Evolutionary conservation across 1,139 yeast species (phyloP).

Genomic region (Wickerhamiella pararugosa): DNA sequence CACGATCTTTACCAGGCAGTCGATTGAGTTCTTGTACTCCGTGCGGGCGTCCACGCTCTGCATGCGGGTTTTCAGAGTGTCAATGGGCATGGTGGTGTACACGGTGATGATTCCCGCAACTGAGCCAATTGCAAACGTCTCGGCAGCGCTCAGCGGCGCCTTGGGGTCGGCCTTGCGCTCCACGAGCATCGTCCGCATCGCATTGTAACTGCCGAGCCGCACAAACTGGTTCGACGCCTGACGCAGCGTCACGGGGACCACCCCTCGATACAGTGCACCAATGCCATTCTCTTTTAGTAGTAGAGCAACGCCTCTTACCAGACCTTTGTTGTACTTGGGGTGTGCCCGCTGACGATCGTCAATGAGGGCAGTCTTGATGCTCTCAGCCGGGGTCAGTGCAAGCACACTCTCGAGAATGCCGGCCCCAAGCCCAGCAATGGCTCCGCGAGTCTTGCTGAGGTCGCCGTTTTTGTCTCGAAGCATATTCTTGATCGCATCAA

Average conservation of each 20-base stretch:
- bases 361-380: constrained; percentile 86
- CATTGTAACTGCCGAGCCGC: constrained; percentile 81
- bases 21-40: constrained; percentile 54
- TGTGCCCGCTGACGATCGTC: constrained; percentile 70
- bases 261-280: constrained; percentile 73
- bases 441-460: constrained; percentile 79
- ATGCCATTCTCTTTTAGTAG: constrained; percentile 67
- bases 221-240: constrained; percentile 96
- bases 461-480: constrained; percentile 76
- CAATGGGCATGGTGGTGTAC: constrained; percentile 94
- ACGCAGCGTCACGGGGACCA: constrained; percentile 83
- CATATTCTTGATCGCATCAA: constrained; percentile 66
- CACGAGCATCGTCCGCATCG: constrained; percentile 70
- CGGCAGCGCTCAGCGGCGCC: constrained; percentile 59
- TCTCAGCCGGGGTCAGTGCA: constrained; percentile 95
- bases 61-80: constrained; percentile 95
- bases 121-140: constrained; percentile 84
- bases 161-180: constrained; percentile 34
- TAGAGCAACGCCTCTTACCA: constrained; percentile 44
- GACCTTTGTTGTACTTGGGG: constrained; percentile 56
- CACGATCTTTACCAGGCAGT: constrained; percentile 70
- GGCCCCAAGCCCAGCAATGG: constrained; percentile 90
- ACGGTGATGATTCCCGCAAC: constrained; percentile 89
- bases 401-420: constrained; percentile 82
- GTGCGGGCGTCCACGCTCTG: constrained; percentile 75